Percentiles rank a stretch among this genome's conserved stretches.
These are phyloP conservation scores for Erodium maritimum DNA, from an alignment of 345 rosid genomes.

Conservation along the genomic window DNA sequence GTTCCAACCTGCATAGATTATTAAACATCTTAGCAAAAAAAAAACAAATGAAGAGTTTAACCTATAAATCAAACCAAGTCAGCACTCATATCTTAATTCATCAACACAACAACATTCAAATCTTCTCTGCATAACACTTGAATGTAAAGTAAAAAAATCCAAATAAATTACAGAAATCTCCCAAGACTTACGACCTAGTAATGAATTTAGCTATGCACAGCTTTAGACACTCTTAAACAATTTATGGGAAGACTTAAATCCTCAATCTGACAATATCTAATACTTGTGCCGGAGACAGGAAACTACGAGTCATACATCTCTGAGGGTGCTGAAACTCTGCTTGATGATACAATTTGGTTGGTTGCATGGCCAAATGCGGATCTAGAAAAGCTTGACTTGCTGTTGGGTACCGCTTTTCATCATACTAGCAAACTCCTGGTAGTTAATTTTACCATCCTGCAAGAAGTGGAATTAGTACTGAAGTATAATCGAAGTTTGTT, in stretches of 20 bases:
- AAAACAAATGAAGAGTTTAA: too few species aligned
- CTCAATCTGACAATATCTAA: neutral
- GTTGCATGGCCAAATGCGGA: neutral
- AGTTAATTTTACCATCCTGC: constrained; percentile 83
- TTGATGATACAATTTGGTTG: too few species aligned
- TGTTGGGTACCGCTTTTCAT: constrained; percentile 55
- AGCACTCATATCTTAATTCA: too few species aligned
- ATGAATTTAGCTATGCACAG: neutral
- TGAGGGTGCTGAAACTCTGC: too few species aligned
- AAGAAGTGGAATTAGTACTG: neutral
- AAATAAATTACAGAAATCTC: neutral
- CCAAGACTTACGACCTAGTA: neutral
- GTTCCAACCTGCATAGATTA: too few species aligned
- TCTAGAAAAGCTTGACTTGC: neutral
- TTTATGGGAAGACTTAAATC: neutral
- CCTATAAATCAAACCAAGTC: too few species aligned
- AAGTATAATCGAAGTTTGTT: neutral
- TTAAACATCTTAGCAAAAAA: too few species aligned
- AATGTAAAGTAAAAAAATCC: neutral
- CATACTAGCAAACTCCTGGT: constrained; percentile 85
- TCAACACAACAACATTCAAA: too few species aligned
- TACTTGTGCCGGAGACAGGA: neutral
- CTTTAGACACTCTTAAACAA: neutral
- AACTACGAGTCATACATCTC: too few species aligned
- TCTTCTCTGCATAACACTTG: neutral